These are phyloP conservation scores for Colletotrichum sojae DNA, from an alignment of 2,329 filamentous ascomycete genomes.

Conservation along the genomic window DNA sequence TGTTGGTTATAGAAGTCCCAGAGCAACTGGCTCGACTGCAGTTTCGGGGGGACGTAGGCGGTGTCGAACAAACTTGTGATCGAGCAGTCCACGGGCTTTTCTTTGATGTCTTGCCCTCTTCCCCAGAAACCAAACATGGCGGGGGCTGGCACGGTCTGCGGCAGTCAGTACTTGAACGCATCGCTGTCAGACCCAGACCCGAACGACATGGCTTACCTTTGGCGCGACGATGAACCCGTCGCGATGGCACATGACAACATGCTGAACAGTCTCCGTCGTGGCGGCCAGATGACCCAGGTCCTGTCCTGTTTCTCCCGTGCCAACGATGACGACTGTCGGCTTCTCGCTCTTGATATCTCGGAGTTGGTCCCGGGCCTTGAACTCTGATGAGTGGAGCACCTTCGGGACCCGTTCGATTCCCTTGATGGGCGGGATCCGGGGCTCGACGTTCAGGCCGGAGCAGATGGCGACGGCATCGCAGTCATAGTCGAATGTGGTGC, in stretches of 20 bases:
- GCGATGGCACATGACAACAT: conserved; percentile 61
- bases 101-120: conserved; percentile 9
- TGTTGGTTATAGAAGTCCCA: conserved; percentile 60
- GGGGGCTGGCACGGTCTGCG: conserved; percentile 29
- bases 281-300: conserved; percentile 61
- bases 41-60: conserved; percentile 61
- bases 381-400: conserved; percentile 59
- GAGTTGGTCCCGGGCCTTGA: conserved; percentile 59
- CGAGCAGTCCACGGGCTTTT: conserved; percentile 62
- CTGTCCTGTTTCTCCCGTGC: conserved; percentile 61
- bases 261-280: conserved; percentile 55
- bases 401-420: conserved; percentile 55
- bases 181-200: neutral
- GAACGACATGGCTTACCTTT: conserved; percentile 50
- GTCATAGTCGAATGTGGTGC: conserved; percentile 32
- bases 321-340: conserved; percentile 58
- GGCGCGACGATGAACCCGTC: conserved; percentile 62
- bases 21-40: conserved; percentile 57
- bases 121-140: conserved; percentile 38
- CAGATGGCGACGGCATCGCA: conserved; percentile 64
- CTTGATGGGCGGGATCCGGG: conserved; percentile 55
- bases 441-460: conserved; percentile 59
- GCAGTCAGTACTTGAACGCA: neutral
- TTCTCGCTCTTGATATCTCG: conserved; percentile 49
- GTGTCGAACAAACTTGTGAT: conserved; percentile 66